Evolutionary conservation across 2,329 filamentous ascomycete species (phyloP).

Genomic region (Penicillium psychrosexuale): DNA sequence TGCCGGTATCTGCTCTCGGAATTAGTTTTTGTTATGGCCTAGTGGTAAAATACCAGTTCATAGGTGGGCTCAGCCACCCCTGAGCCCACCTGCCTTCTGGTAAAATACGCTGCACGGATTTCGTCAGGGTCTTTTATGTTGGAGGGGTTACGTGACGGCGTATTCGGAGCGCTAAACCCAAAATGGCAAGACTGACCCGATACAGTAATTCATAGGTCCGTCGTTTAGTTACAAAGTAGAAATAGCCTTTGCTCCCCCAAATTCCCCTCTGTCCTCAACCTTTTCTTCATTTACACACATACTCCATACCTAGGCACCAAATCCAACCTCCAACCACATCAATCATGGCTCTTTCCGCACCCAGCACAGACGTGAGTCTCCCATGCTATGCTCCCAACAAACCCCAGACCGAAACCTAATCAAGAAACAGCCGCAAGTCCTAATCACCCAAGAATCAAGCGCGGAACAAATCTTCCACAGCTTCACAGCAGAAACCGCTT

Average conservation of each 20-base stretch:
- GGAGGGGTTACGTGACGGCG: no score
- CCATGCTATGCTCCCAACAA: not conserved
- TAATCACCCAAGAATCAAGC: constrained; percentile 32
- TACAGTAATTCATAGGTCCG: no score
- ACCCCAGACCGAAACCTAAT: not conserved
- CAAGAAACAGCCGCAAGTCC: constrained; percentile 23
- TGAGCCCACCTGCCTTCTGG: no score
- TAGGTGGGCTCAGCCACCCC: no score
- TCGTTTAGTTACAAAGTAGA: not conserved
- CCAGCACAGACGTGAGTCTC: constrained; percentile 31
- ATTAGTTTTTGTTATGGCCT: no score
- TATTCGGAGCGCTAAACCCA: no score
- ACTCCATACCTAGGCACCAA: not conserved
- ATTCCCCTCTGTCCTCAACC: not conserved
- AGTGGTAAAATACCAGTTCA: no score
- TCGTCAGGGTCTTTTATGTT: no score
- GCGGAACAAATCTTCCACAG: constrained; percentile 30
- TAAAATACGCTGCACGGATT: no score
- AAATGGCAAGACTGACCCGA: no score
- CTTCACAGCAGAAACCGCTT: constrained; percentile 42
- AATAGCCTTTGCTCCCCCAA: not conserved
- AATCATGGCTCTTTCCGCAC: constrained; percentile 30
- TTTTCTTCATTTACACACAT: not conserved
- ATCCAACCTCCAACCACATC: not conserved
- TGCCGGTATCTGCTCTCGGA: not conserved